A percentile compares a stretch with the other conserved stretches of the same genome.
These are phyloP conservation scores for Paramyrothecium roridum DNA, from an alignment of 2,329 filamentous ascomycete species.

Conservation along the genomic window DNA sequence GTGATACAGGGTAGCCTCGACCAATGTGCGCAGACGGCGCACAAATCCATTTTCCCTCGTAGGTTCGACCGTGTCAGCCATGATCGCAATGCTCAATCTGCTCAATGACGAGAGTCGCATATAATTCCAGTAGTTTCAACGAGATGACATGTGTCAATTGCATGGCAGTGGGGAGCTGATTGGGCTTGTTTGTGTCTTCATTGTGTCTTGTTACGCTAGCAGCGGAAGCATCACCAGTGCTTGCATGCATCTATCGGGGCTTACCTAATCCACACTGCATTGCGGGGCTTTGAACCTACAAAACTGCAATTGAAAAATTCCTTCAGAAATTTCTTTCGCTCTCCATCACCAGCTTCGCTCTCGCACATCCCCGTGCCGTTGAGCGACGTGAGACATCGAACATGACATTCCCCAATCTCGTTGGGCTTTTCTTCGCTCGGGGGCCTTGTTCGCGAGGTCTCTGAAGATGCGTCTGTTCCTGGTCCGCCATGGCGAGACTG, in stretches of 20 bases:
- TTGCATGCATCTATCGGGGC: not conserved
- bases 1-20: no score
- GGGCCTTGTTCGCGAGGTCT: not conserved
- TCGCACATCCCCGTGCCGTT: not conserved
- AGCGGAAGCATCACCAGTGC: no score
- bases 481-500: slow-evolving; percentile 84
- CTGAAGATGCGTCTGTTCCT: slow-evolving; percentile 56
- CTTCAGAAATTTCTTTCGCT: slow-evolving; percentile 9
- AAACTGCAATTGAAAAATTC: slow-evolving; percentile 11
- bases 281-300: not conserved
- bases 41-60: no score
- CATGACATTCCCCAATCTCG: not conserved
- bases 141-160: no score
- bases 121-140: no score
- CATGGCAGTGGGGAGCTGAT: no score
- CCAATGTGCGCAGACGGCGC: no score
- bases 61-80: no score
- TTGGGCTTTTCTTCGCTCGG: not conserved
- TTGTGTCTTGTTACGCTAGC: not conserved
- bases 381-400: not conserved
- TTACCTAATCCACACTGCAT: not conserved
- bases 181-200: no score
- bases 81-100: no score
- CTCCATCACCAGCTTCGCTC: not conserved
- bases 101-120: no score